Percentiles rank a stretch among this genome's conserved stretches.
Conservation (phyloP, 2,329 filamentous ascomycete genomes). For the Beauveria caledonica region DNA sequence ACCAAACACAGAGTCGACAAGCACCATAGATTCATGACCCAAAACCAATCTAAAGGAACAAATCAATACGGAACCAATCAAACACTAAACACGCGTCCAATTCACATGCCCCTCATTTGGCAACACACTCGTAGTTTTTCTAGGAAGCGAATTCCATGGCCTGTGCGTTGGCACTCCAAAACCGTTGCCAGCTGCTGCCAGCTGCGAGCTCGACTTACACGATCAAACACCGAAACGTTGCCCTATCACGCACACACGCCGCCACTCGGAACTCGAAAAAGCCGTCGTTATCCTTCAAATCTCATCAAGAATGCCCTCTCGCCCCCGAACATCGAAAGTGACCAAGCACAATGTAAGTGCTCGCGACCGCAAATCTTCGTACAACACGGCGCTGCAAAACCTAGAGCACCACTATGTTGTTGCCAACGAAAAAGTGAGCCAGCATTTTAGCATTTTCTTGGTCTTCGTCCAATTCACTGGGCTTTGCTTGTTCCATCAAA, state of each 20-base stretch:
- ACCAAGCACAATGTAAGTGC: constrained; percentile 2
- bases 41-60: background rate
- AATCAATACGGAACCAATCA: background rate
- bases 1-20: background rate
- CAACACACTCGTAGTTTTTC: background rate
- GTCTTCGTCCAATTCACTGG: background rate
- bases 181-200: constrained; percentile 17
- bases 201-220: constrained; percentile 16
- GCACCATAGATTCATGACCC: background rate
- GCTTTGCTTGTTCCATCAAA: background rate
- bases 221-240: background rate
- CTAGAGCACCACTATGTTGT: constrained; percentile 21
- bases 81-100: background rate
- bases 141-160: constrained; percentile 2
- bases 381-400: constrained; percentile 21
- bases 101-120: constrained; percentile 1
- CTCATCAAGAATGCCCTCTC: constrained; percentile 1
- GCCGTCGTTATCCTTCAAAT: background rate
- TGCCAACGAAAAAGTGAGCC: constrained; percentile 1
- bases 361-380: constrained; percentile 15
- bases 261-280: constrained; percentile 13
- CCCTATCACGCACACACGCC: background rate
- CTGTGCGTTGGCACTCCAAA: constrained; percentile 1
- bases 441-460: background rate
- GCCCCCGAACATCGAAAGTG: background rate